Percentiles rank a stretch among this genome's conserved stretches.
phyloP scores from a whole-genome alignment of 257 asterid species.

The Fraxinus cuspidata region DNA sequence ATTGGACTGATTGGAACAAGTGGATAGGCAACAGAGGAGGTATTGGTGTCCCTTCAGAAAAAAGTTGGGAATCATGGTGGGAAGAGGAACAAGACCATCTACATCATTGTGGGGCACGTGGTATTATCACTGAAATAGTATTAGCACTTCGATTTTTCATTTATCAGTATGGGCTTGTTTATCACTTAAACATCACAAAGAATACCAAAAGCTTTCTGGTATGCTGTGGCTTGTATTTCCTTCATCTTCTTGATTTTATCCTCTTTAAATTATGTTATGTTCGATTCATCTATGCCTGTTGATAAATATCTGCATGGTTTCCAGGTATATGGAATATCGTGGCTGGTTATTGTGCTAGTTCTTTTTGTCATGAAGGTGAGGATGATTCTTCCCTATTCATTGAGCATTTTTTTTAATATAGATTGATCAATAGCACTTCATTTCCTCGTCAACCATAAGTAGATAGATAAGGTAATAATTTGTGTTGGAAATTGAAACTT shows the following conservation, averaged over 20 bases:
- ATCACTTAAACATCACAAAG: slow-evolving; percentile 71
- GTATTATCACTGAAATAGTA: slow-evolving; percentile 71
- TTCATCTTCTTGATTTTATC: slow-evolving; percentile 14
- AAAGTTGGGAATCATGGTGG: slow-evolving; percentile 99
- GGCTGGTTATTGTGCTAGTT: slow-evolving; percentile 82
- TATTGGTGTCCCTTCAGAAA: slow-evolving; percentile 93
- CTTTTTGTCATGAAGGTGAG: slow-evolving; percentile 92
- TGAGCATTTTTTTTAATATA: too few species aligned
- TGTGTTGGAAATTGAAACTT: too few species aligned
- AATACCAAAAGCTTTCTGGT: slow-evolving; percentile 66
- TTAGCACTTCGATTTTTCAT: slow-evolving; percentile 78
- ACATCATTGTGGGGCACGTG: slow-evolving; percentile 87
- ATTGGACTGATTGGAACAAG: too few species aligned
- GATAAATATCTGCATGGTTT: slow-evolving; percentile 1
- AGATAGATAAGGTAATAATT: too few species aligned
- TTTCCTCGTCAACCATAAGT: too few species aligned
- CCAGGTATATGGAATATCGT: slow-evolving; percentile 91
- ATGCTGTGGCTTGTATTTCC: slow-evolving; percentile 17
- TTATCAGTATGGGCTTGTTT: slow-evolving; percentile 93
- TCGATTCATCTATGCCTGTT: slow-evolving; percentile 12
- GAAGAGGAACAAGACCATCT: slow-evolving; percentile 99
- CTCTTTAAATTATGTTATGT: neutral
- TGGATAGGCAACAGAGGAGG: slow-evolving; percentile 98
- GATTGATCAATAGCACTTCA: too few species aligned
- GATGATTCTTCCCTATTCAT: slow-evolving; percentile 21